Evolutionary conservation across 2,329 filamentous ascomycete species (phyloP).

Genomic region (Aspergillus sp.): DNA sequence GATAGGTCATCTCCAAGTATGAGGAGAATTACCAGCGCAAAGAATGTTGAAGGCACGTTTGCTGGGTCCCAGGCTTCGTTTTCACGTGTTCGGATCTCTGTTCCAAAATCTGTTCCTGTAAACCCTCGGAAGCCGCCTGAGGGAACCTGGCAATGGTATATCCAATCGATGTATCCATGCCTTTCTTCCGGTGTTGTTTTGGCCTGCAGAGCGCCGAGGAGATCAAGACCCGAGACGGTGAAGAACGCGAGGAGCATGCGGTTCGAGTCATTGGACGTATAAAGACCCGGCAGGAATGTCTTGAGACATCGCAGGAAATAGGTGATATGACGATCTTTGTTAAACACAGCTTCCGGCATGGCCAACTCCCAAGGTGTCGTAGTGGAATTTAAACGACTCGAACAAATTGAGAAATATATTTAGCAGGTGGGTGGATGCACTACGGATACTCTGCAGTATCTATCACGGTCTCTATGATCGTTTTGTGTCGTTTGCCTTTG

Average conservation of each 20-base stretch:
- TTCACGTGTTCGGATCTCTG: conserved; percentile 47
- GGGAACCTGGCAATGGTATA: conserved; percentile 82
- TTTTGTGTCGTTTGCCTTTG: background rate
- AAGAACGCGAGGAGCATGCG: conserved; percentile 90
- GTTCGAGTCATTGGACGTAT: conserved; percentile 85
- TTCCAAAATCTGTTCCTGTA: conserved; percentile 63
- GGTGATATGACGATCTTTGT: conserved; percentile 69
- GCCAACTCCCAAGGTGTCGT: conserved; percentile 3
- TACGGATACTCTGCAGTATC: background rate
- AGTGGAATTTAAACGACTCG: background rate
- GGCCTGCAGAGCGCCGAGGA: conserved; percentile 65
- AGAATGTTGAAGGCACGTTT: conserved; percentile 84
- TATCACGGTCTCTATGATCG: background rate
- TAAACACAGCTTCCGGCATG: conserved; percentile 33
- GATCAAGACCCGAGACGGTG: conserved; percentile 78
- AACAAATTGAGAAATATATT: background rate
- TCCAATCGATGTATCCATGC: conserved; percentile 66
- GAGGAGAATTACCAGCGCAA: conserved; percentile 75
- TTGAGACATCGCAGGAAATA: conserved; percentile 92
- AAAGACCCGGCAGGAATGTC: conserved; percentile 74
- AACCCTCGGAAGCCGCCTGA: conserved; percentile 86
- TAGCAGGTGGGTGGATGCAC: background rate
- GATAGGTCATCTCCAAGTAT: conserved; percentile 63
- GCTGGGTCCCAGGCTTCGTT: conserved; percentile 69
- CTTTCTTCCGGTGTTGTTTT: conserved; percentile 56